phyloP scores from a whole-genome alignment of 371 early-diverging fungal genomes.

The Umbelopsis sp. region DNA sequence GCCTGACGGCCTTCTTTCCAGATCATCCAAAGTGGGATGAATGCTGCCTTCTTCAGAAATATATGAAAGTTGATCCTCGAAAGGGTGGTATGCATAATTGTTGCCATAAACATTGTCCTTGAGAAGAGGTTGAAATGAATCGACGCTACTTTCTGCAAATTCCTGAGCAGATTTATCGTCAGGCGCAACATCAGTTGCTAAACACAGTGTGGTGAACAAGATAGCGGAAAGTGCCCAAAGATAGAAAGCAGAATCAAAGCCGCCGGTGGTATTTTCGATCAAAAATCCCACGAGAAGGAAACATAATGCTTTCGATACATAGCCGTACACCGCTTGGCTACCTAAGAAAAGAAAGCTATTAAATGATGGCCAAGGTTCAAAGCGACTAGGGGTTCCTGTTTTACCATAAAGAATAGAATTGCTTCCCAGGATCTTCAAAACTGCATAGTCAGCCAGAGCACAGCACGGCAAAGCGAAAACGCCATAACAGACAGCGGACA shows the following conservation, averaged over 20 bases:
- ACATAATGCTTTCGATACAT: not conserved
- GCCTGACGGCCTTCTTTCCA: not conserved
- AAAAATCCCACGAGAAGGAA: not conserved
- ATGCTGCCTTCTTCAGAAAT: constrained; percentile 13
- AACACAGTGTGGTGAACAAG: constrained; percentile 3
- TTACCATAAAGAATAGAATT: constrained; percentile 13
- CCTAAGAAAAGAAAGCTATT: not conserved
- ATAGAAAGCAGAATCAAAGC: constrained; percentile 12
- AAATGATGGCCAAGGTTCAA: not conserved
- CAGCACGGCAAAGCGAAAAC: constrained; percentile 12
- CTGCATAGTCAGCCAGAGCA: constrained; percentile 14
- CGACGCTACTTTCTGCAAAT: not conserved
- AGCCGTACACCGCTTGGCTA: constrained; percentile 1
- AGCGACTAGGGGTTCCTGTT: too few species aligned
- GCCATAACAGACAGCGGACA: not conserved
- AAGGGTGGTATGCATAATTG: not conserved
- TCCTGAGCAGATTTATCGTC: constrained; percentile 6
- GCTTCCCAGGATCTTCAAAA: constrained; percentile 6
- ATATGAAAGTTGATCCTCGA: constrained; percentile 11
- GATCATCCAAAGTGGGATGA: constrained; percentile 7
- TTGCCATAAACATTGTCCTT: not conserved
- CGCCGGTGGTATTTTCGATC: constrained; percentile 3
- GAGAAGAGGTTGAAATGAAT: constrained; percentile 5
- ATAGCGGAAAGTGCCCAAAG: constrained; percentile 4
- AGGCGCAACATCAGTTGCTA: constrained; percentile 5